A percentile compares a stretch with the other conserved stretches of the same genome.
Evolutionary conservation across 257 asterid species (phyloP).

Genomic region (Mentha longifolia): DNA sequence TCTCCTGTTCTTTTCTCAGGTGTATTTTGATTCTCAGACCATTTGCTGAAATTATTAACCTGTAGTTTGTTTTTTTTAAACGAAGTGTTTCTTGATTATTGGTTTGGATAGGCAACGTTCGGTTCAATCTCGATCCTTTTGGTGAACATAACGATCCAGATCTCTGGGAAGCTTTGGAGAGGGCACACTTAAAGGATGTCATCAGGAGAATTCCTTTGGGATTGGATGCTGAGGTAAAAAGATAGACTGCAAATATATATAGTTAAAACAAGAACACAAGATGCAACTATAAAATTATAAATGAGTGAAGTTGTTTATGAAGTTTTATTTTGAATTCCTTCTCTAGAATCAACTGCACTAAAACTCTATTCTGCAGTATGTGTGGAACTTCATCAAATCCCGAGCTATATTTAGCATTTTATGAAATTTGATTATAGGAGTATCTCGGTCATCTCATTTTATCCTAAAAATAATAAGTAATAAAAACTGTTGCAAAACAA

Average conservation of each 20-base stretch:
- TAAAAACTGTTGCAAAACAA: too few species aligned
- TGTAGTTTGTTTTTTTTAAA: neutral
- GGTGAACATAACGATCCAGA: slow-evolving; percentile 76
- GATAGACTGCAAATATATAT: too few species aligned
- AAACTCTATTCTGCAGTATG: neutral
- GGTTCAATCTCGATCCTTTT: slow-evolving; percentile 93
- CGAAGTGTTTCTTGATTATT: neutral
- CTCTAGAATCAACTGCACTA: neutral
- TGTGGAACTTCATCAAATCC: too few species aligned
- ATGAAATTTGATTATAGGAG: too few species aligned
- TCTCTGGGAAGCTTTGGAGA: slow-evolving; percentile 90
- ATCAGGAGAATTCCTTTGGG: slow-evolving; percentile 70
- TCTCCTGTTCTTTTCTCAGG: slow-evolving; percentile 91
- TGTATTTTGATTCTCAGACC: slow-evolving; percentile 29
- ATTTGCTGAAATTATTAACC: slow-evolving; percentile 4
- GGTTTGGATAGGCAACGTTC: slow-evolving; percentile 58
- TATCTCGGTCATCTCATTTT: too few species aligned
- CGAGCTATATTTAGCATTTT: too few species aligned
- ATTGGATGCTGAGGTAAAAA: slow-evolving; percentile 81
- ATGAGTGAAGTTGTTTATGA: too few species aligned
- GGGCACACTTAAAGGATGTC: slow-evolving; percentile 81
- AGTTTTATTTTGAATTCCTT: neutral
- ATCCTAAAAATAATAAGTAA: too few species aligned
- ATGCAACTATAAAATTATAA: too few species aligned
- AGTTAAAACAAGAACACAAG: too few species aligned